Conservation (phyloP, 331 rosid species). For the Telfairia occidentalis region DNA sequence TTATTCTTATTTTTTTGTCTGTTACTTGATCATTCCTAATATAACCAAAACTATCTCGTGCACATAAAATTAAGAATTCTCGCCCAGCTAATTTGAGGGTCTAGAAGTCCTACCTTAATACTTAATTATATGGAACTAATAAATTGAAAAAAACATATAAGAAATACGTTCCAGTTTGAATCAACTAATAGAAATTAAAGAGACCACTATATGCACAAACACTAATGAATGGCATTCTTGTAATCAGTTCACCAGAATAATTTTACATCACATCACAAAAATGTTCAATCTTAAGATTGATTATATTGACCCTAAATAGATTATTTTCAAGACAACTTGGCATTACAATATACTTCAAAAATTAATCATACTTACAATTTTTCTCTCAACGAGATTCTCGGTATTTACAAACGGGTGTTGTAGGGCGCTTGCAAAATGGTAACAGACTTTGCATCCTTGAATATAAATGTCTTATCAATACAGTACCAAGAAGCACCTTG, state of each 20-base stretch:
- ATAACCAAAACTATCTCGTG: too few species aligned
- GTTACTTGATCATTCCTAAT: too few species aligned
- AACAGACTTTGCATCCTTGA: neutral
- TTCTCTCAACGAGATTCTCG: neutral
- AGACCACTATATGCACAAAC: neutral
- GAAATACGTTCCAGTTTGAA: neutral
- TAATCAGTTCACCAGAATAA: neutral
- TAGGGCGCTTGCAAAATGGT: neutral
- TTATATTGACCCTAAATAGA: constrained; percentile 4
- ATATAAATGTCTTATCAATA: neutral
- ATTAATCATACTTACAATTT: constrained; percentile 8
- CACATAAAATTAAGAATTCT: too few species aligned
- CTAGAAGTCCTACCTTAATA: too few species aligned
- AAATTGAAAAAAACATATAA: neutral
- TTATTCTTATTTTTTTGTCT: too few species aligned
- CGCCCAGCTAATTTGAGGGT: too few species aligned
- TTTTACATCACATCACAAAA: neutral
- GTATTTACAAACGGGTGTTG: constrained; percentile 8
- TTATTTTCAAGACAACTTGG: constrained; percentile 4
- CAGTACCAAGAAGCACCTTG: constrained; percentile 6
- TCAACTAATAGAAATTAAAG: neutral
- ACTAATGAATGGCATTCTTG: neutral
- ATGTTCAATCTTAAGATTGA: neutral
- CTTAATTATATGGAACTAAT: too few species aligned
- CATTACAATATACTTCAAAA: neutral